Evolutionary conservation across 306 rosid species (phyloP).

Genomic region (Ochetophila trinervis): DNA sequence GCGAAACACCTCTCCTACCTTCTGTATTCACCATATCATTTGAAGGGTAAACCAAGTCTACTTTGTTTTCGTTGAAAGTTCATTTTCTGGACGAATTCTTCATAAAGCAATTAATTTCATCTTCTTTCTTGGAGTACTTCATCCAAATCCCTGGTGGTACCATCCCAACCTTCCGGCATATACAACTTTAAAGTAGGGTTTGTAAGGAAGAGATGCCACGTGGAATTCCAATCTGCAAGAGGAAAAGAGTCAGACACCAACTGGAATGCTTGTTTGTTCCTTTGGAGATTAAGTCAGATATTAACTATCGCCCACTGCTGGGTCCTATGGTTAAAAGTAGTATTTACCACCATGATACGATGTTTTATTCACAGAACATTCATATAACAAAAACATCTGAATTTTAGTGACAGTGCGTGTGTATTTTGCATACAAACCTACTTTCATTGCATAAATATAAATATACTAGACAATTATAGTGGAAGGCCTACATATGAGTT

Average conservation of each 20-base stretch:
- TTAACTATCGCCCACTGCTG: too few species aligned
- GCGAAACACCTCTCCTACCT: constrained; percentile 80
- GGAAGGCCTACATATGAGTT: too few species aligned
- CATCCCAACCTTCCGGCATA: constrained; percentile 99
- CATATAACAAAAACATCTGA: too few species aligned
- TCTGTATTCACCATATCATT: constrained; percentile 36
- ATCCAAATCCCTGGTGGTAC: constrained; percentile 79
- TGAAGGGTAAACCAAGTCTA: constrained; percentile 11
- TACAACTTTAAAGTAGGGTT: constrained; percentile 93
- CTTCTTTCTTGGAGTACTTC: constrained; percentile 88
- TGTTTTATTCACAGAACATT: too few species aligned
- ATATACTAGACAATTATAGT: too few species aligned
- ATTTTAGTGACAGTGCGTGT: too few species aligned
- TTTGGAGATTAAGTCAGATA: too few species aligned
- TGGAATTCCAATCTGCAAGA: constrained; percentile 88
- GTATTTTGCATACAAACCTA: too few species aligned
- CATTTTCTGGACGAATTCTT: constrained; percentile 75
- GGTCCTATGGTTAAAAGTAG: too few species aligned
- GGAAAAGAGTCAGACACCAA: not conserved
- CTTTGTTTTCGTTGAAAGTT: constrained; percentile 91
- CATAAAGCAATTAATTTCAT: constrained; percentile 82
- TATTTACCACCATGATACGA: too few species aligned
- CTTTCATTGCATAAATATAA: too few species aligned
- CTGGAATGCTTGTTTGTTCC: too few species aligned
- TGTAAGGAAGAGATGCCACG: constrained; percentile 88